Base-by-base conservation (phyloP, 2,329 filamentous ascomycete species). In the Phialophora expanda region DNA sequence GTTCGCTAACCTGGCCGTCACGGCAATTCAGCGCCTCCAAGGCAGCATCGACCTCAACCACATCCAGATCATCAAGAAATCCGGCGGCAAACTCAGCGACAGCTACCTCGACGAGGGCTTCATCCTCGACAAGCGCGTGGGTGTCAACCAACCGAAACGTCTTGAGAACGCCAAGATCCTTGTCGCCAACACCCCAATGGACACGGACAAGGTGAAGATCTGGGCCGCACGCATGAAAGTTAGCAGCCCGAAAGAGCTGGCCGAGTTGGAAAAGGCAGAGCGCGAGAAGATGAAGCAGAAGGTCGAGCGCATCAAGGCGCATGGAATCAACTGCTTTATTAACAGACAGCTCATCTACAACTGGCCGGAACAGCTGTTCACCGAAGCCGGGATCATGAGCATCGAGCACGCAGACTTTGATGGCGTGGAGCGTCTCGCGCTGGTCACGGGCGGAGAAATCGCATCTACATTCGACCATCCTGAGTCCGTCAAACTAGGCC, bases 181-280 rank as follows among this genome's bases (percentile, higher is more conserved):
- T 64, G 91, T 99, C 24, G 95, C 95, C 70, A 99, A 99, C 82
- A 99, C 95, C 9, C 91, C 93, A 12, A 99, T 99, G 95, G 95
- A 99, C 80, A 99, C 95, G 41, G 95, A 99, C 82, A 99, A 99
- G 85, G 92, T 99, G 83, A 99, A 99, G 86, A 98, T 99, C 75
- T 99, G 99, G 75, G 95, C 95, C 70, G 95, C 95, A 17, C 88
- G 94, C 66, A 92, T 99, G 75, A 98, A 98, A 86, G 95, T 99
- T 67, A 91, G 92, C 73, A 94, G 92, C 34, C 99, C 95, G 2
- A 92, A 92, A 78, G 97, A 98, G 85, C 86, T 99, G 57, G 95
- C 95, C n/a, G 95, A 99, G 75, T 85, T 99, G 62, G 95, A 99
- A 80, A 97, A 96, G 86, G 95, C 95, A 5, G 95, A 98, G 84